Conservation (phyloP, 2,329 filamentous ascomycete genomes). For the Colletotrichum magnum region DNA sequence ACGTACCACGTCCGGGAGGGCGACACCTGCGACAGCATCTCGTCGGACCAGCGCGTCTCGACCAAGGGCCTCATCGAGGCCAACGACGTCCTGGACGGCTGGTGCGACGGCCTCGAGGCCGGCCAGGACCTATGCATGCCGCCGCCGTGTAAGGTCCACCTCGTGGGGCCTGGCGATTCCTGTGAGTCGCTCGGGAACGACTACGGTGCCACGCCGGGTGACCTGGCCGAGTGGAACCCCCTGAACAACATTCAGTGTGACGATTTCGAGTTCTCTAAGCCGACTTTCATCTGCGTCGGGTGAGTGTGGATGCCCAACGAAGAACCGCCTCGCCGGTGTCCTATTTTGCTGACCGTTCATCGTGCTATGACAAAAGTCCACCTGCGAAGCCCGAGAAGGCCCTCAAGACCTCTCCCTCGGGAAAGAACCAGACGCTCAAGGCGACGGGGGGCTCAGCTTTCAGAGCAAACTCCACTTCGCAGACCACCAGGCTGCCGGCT, state of each 20-base stretch:
- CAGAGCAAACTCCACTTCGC: no score
- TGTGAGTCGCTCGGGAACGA: not conserved
- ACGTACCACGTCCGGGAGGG: not conserved
- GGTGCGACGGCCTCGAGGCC: not conserved
- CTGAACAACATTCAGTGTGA: not conserved
- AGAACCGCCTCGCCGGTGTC: no score
- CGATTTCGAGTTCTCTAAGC: not conserved
- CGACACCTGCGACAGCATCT: slow-evolving; percentile 1
- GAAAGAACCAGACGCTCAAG: no score
- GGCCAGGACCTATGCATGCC: slow-evolving; percentile 15
- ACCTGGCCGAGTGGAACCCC: slow-evolving; percentile 8
- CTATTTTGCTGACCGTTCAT: no score
- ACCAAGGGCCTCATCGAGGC: slow-evolving; percentile 1
- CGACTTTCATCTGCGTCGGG: slow-evolving; percentile 2
- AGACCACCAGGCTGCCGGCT: no score
- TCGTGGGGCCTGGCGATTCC: not conserved
- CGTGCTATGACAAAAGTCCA: no score
- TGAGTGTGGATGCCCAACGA: not conserved
- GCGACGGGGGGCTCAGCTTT: no score
- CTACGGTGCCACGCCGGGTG: not conserved
- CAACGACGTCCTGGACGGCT: not conserved
- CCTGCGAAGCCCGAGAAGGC: no score
- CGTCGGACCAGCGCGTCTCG: not conserved
- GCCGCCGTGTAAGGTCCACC: not conserved
- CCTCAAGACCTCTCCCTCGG: no score